A percentile compares a stretch with the other conserved stretches of the same genome.
Conservation (phyloP, 1,284 basidiomycete species). For the Coniferiporia sulphurascens region DNA sequence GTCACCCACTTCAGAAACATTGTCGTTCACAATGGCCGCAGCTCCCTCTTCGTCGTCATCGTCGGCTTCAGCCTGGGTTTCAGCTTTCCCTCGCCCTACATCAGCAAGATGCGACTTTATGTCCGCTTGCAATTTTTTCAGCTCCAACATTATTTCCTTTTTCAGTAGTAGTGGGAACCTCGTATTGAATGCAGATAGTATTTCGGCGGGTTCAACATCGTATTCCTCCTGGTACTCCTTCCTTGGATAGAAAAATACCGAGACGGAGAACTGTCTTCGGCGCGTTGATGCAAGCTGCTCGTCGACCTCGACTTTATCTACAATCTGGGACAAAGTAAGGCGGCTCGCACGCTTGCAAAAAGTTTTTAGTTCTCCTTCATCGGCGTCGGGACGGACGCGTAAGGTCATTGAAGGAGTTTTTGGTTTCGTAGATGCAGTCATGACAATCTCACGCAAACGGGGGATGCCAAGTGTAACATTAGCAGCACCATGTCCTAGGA, state of each 20-base stretch:
- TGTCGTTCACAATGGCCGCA: slow-evolving; percentile 42
- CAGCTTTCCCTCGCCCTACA: slow-evolving; percentile 74
- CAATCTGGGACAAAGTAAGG: slow-evolving; percentile 84
- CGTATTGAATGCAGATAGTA: slow-evolving; percentile 69
- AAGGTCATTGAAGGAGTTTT: slow-evolving; percentile 99
- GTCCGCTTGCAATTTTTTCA: slow-evolving; percentile 84
- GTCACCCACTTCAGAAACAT: slow-evolving; percentile 68
- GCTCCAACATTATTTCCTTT: slow-evolving; percentile 82
- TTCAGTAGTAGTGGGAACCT: slow-evolving; percentile 83
- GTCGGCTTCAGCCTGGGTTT: slow-evolving; percentile 35
- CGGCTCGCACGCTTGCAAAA: slow-evolving; percentile 93
- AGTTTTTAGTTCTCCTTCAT: slow-evolving; percentile 55
- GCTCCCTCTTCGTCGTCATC: slow-evolving; percentile 43
- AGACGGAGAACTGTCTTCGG: slow-evolving; percentile 78
- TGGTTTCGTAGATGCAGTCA: slow-evolving; percentile 96
- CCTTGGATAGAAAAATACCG: slow-evolving; percentile 83
- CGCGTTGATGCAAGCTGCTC: slow-evolving; percentile 76
- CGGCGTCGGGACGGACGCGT: slow-evolving; percentile 54
- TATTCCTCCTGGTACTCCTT: slow-evolving; percentile 87
- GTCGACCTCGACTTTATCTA: slow-evolving; percentile 81
- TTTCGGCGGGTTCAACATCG: slow-evolving; percentile 69
- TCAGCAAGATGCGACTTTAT: slow-evolving; percentile 75
- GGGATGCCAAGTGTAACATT: slow-evolving; percentile 99
- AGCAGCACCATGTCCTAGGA: slow-evolving; percentile 90
- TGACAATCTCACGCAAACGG: slow-evolving; percentile 97